These are phyloP conservation scores for Epichloe glyceriae DNA, from an alignment of 2,329 filamentous ascomycete genomes.

Conservation along the genomic window DNA sequence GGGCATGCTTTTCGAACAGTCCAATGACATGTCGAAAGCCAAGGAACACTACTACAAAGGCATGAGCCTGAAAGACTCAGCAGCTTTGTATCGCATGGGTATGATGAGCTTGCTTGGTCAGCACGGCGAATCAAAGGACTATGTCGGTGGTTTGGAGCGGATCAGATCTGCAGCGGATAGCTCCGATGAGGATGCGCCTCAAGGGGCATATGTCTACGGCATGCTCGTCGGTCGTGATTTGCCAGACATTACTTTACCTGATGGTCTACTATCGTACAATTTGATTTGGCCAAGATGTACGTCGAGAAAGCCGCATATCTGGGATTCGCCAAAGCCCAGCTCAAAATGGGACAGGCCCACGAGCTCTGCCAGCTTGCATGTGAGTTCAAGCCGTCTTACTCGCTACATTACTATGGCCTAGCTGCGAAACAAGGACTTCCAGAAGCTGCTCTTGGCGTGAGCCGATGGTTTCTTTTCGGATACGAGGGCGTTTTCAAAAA, in stretches of 20 bases:
- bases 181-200: conserved; percentile 90
- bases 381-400: conserved; percentile 86
- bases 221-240: conserved; percentile 88
- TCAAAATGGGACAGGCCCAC: conserved; percentile 94
- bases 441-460: conserved; percentile 90
- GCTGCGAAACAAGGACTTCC: conserved; percentile 84
- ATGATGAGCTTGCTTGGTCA: conserved; percentile 98
- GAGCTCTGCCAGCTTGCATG: conserved; percentile 89
- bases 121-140: conserved; percentile 80
- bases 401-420: conserved; percentile 88
- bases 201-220: conserved; percentile 88
- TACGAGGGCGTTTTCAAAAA: conserved; percentile 87
- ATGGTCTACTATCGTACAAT: conserved; percentile 55
- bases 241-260: conserved; percentile 76
- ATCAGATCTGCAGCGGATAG: conserved; percentile 73
- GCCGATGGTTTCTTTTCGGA: conserved; percentile 96
- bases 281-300: conserved; percentile 64
- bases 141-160: conserved; percentile 61
- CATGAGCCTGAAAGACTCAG: conserved; percentile 70
- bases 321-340: conserved; percentile 88
- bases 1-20: conserved; percentile 95
- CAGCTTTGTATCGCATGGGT: conserved; percentile 72
- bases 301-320: conserved; percentile 95
- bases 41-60: conserved; percentile 82
- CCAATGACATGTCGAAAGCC: conserved; percentile 83